These are phyloP conservation scores for Blastomyces emzantsi DNA, from an alignment of 2,329 filamentous ascomycete genomes.

Conservation along the genomic window DNA sequence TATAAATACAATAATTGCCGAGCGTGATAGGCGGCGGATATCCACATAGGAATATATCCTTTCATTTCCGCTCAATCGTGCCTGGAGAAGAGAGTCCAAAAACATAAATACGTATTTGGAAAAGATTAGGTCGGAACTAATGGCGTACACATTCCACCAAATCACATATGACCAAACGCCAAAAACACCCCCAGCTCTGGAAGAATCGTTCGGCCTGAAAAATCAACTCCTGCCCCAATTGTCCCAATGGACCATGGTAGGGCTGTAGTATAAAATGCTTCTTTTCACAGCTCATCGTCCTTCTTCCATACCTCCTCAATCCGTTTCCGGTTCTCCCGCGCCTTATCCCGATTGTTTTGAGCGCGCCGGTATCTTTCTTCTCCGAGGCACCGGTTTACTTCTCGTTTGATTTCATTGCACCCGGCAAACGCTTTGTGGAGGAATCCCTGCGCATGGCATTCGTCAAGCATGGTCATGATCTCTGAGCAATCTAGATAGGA, in stretches of 20 bases:
- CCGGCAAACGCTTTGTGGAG: slow-evolving; percentile 82
- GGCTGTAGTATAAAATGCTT: neutral
- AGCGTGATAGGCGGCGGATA: neutral
- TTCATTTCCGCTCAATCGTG: neutral
- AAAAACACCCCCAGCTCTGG: slow-evolving; percentile 1
- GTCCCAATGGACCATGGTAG: too few species aligned
- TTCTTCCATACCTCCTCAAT: slow-evolving; percentile 73
- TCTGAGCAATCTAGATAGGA: slow-evolving; percentile 70
- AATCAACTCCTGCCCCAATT: neutral
- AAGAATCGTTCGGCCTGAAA: neutral
- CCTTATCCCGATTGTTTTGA: slow-evolving; percentile 61
- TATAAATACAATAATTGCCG: neutral
- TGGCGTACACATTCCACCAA: neutral
- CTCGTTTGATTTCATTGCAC: slow-evolving; percentile 77
- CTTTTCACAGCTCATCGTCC: slow-evolving; percentile 13
- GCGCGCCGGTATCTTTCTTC: slow-evolving; percentile 72
- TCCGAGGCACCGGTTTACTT: slow-evolving; percentile 77
- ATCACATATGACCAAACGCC: slow-evolving; percentile 4
- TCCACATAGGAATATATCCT: neutral
- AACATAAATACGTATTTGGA: neutral
- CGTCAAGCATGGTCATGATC: slow-evolving; percentile 85
- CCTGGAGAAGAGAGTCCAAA: slow-evolving; percentile 4
- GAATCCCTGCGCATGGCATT: slow-evolving; percentile 90
- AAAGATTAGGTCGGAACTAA: neutral
- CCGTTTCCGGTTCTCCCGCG: slow-evolving; percentile 60